A percentile compares a stretch with the other conserved stretches of the same genome.
These are phyloP conservation scores for Pseudogymnoascus pannorum DNA, from an alignment of 2,329 filamentous ascomycete species.

Conservation along the genomic window DNA sequence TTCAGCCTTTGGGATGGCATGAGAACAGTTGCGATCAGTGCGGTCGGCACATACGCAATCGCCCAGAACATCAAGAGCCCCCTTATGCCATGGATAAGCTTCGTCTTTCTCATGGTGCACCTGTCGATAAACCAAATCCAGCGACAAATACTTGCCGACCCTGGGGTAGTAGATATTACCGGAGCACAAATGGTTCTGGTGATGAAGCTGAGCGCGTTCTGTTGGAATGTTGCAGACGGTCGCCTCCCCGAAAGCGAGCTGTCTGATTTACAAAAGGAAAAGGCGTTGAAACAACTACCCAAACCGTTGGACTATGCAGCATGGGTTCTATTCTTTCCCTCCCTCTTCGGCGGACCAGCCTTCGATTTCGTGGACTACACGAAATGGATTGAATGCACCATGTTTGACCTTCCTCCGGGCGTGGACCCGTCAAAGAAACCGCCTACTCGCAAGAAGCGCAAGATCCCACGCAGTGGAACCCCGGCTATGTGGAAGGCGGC, in stretches of 20 bases:
- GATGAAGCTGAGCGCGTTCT: conserved; percentile 95
- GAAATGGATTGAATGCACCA: conserved; percentile 84
- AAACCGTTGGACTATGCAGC: conserved; percentile 72
- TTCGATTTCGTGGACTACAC: conserved; percentile 94
- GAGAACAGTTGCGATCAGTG: conserved; percentile 70
- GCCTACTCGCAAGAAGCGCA: conserved; percentile 79
- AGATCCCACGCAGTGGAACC: conserved; percentile 82
- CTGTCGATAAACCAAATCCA: conserved; percentile 85
- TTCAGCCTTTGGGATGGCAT: conserved; percentile 88
- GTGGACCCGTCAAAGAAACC: conserved; percentile 81
- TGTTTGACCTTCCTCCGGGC: conserved; percentile 80
- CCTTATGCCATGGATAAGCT: conserved; percentile 96
- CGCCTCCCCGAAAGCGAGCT: conserved; percentile 69
- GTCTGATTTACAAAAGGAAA: conserved; percentile 79
- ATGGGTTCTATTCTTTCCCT: conserved; percentile 93
- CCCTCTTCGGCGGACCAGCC: conserved; percentile 79
- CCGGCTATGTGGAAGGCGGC: conserved; percentile 73
- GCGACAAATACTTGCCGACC: conserved; percentile 63
- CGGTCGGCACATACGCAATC: conserved; percentile 73
- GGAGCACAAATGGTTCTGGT: conserved; percentile 96
- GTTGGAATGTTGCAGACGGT: conserved; percentile 96
- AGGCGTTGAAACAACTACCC: conserved; percentile 69
- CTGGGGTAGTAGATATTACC: conserved; percentile 74
- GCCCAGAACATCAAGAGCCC: conserved; percentile 76
- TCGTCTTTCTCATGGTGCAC: conserved; percentile 90